These are phyloP conservation scores for Cyberlindnera samutprakarnensis DNA, from an alignment of 805 yeast genomes.

Conservation along the genomic window DNA sequence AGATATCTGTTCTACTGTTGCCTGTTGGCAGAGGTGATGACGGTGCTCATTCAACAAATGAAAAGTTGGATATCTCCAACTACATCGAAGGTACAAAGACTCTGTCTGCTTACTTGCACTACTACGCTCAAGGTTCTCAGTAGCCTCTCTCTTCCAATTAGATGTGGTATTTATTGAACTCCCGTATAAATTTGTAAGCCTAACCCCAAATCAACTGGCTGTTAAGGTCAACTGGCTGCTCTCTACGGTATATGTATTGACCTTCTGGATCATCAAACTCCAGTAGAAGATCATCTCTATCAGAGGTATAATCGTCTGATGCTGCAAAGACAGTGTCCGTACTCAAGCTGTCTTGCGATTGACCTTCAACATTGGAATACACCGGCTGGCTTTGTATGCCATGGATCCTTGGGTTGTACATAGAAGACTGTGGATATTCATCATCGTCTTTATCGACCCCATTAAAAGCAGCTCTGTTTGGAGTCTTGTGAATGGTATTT, in stretches of 20 bases:
- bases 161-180: no score
- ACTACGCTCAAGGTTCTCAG: constrained; percentile 41
- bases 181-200: no score
- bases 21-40: constrained; percentile 99
- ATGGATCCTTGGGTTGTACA: constrained; percentile 6
- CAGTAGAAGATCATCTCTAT: no score
- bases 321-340: no score
- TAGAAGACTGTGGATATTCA: constrained; percentile 6
- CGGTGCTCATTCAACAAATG: constrained; percentile 98
- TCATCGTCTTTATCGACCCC: constrained; percentile 28
- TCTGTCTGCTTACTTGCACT: constrained; percentile 88
- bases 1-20: constrained; percentile 77
- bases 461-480: constrained; percentile 46
- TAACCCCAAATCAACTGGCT: no score
- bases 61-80: constrained; percentile 82
- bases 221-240: no score
- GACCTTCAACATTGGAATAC: background rate
- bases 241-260: no score
- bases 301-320: no score
- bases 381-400: background rate
- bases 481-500: constrained; percentile 44
- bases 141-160: background rate
- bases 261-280: no score
- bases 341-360: no score
- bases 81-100: constrained; percentile 92